A percentile compares a stretch with the other conserved stretches of the same genome.
These are phyloP conservation scores for Phyllosticta citriasiana DNA, from an alignment of 2,329 filamentous ascomycete species.

Conservation along the genomic window DNA sequence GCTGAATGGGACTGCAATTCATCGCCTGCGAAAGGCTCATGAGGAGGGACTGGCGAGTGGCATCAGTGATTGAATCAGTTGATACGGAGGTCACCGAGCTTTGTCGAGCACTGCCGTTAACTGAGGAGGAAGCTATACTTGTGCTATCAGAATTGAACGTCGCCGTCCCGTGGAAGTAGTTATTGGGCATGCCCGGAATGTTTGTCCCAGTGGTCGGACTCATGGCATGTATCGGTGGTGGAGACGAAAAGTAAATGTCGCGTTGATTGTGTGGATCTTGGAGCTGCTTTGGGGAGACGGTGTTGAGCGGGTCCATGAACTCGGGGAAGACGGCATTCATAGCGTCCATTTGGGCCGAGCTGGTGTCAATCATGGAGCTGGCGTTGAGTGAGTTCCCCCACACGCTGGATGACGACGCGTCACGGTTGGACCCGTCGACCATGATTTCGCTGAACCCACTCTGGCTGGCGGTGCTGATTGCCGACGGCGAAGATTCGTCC, in stretches of 20 bases:
- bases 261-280: conserved; percentile 56
- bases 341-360: conserved; percentile 66
- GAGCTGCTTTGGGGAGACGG: conserved; percentile 67
- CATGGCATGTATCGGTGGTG: conserved; percentile 64
- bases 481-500: conserved; percentile 89
- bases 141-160: conserved; percentile 60
- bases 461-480: conserved; percentile 89
- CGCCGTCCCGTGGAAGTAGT: conserved; percentile 55
- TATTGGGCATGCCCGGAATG: conserved; percentile 52
- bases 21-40: conserved; percentile 51
- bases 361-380: conserved; percentile 54
- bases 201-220: conserved; percentile 50
- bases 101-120: conserved; percentile 55
- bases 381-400: conserved; percentile 46
- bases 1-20: conserved; percentile 40
- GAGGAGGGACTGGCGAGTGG: conserved; percentile 53
- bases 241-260: conserved; percentile 70
- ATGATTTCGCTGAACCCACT: conserved; percentile 86
- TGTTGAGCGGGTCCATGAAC: conserved; percentile 47
- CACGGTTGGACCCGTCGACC: conserved; percentile 56
- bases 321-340: conserved; percentile 67
- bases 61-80: conserved; percentile 56
- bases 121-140: conserved; percentile 54
- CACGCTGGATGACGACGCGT: conserved; percentile 23
- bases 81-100: conserved; percentile 51